Evolutionary conservation across 2,329 filamentous ascomycete species (phyloP), one percentile per base, ranked within the genome.

Genomic region (Canariomyces notabilis): DNA sequence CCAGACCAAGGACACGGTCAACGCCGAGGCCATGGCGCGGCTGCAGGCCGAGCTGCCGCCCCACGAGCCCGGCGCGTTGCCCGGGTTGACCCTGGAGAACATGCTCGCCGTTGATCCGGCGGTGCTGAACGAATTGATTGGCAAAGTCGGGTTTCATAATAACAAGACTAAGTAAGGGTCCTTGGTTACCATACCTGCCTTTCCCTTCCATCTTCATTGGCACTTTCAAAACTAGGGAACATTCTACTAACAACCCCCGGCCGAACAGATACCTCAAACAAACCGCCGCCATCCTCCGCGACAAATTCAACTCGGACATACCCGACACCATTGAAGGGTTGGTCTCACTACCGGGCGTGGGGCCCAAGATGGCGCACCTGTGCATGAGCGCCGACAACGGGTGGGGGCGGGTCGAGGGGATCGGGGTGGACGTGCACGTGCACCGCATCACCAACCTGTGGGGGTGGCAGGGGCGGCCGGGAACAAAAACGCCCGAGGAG

Each of bases 381-480:
- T 91, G 86, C 63, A 79, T 95, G 71, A 85, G 83, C 37, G 85
- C 85, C 0, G 87, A 58, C 16, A 49, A 64, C 52, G 84, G 60
- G 76, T 81, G 78, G 78, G 66, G 69, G 57, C 69, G 72, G 34
- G 78, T 77, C 44, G 73, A 80, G 60, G 90, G 90, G 6, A 95
- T 96, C 54, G 90, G 90, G 20, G 90, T 96, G 39, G 90, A 96
- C 64, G 89, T 95, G 5, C 90, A 96, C 66, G 90, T 96, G 3
- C 90, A 95, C 67, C 85, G 90, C 45, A 94, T 96, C 66, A 91
- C 89, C 42, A 95, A 95, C 67, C 72, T 95, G 21, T 95, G 89
- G 89, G 86, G 87, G 3, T 96, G 90, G 90, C 80, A 94, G 64
- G 80, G 79, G 64, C 41, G 56, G 1, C 41, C 52, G 6, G n/a